Percentiles rank a stretch among this genome's conserved stretches.
Evolutionary conservation across 2,329 filamentous ascomycete species (phyloP).

Genomic region (Penicillium sp.): DNA sequence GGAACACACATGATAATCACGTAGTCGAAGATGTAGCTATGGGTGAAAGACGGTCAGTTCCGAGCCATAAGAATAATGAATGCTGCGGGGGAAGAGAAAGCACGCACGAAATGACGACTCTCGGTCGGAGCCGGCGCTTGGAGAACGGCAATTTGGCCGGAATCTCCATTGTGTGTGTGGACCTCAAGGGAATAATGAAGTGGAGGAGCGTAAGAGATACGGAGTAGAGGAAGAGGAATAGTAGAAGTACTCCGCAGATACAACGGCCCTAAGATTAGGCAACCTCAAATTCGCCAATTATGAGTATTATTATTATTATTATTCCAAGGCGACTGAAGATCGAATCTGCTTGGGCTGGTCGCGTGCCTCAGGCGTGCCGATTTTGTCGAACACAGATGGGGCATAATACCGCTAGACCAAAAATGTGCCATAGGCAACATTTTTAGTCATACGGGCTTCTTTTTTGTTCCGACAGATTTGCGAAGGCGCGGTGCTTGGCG

Average conservation of each 20-base stretch:
- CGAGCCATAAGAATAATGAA: background rate
- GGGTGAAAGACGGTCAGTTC: background rate
- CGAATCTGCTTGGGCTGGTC: constrained; percentile 6
- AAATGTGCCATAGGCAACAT: too few relatives aligned
- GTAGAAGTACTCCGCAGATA: background rate
- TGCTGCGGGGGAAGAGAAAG: constrained; percentile 6
- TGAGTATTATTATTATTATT: too few relatives aligned
- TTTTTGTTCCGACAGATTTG: too few relatives aligned
- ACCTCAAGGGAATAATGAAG: background rate
- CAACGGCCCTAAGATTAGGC: background rate
- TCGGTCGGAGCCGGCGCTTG: constrained; percentile 58
- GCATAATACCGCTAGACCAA: too few relatives aligned
- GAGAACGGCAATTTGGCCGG: constrained; percentile 59
- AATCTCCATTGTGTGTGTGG: constrained; percentile 25
- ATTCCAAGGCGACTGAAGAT: background rate
- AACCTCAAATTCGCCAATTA: background rate
- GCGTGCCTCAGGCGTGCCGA: constrained; percentile 8
- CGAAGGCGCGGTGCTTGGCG: constrained; percentile 1
- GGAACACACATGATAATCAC: constrained; percentile 62
- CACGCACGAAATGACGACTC: constrained; percentile 60
- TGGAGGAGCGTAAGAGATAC: background rate
- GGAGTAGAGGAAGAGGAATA: background rate
- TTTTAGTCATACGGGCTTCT: too few relatives aligned
- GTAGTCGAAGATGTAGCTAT: constrained; percentile 64
- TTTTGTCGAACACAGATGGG: too few relatives aligned